Evolutionary conservation across 139 green algal genomes (phyloP).

Genomic region (Haematococcus lacustris): DNA sequence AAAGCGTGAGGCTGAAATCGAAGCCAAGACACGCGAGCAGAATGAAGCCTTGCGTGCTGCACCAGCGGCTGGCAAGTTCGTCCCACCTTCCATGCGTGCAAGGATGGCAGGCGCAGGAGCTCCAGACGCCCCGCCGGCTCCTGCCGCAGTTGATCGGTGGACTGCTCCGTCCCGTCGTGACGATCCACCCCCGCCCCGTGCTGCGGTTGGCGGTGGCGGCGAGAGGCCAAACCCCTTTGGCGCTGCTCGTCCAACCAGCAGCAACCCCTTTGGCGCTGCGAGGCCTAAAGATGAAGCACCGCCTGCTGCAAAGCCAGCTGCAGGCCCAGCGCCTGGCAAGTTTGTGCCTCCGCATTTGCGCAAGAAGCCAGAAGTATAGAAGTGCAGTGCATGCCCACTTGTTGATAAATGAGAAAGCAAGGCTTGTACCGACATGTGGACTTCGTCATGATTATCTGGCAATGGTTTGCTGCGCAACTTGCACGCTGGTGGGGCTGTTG

Average conservation of each 20-base stretch:
- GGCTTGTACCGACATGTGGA: no score
- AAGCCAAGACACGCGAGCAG: constrained; percentile 33
- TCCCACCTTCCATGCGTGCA: neutral
- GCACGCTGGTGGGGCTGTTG: no score
- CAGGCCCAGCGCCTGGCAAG: constrained; percentile 9
- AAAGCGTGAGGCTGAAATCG: constrained; percentile 51
- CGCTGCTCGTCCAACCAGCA: neutral
- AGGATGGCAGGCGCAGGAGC: neutral
- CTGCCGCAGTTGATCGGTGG: neutral
- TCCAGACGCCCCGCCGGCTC: neutral
- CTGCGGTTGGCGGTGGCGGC: neutral
- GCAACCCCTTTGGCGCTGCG: neutral
- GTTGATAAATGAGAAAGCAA: no score
- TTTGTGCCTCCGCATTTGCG: constrained; percentile 24
- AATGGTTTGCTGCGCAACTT: no score
- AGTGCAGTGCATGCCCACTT: no score
- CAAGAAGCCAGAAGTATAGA: no score
- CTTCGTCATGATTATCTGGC: no score
- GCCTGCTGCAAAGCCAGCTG: neutral
- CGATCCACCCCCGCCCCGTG: neutral
- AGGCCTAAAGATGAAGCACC: constrained; percentile 1
- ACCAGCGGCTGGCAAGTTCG: neutral
- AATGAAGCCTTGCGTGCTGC: neutral
- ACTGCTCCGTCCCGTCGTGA: neutral
- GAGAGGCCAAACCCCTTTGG: neutral